Conservation (phyloP, 2,329 filamentous ascomycete genomes). For the Neonectria ditissima region DNA sequence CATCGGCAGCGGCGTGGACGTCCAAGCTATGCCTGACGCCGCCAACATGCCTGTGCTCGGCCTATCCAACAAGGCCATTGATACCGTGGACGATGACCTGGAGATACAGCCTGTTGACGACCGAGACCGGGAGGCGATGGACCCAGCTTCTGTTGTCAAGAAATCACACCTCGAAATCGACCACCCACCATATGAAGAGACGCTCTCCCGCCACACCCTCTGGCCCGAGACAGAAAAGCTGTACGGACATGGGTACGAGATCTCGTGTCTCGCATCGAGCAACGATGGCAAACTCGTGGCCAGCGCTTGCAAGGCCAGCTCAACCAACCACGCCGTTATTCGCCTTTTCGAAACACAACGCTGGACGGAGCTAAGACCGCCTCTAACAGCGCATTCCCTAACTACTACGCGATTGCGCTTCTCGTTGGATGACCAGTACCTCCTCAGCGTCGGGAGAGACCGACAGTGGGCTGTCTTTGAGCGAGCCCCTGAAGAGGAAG, state of each 20-base stretch:
- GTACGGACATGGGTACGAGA: constrained; percentile 97
- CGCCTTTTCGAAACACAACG: constrained; percentile 86
- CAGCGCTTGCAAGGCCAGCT: constrained; percentile 93
- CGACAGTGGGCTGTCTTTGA: constrained; percentile 90
- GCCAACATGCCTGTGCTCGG: constrained; percentile 96
- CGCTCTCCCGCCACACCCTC: constrained; percentile 87
- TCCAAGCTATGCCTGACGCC: constrained; percentile 77
- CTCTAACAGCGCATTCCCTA: constrained; percentile 85
- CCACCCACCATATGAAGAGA: constrained; percentile 89
- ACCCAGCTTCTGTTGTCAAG: constrained; percentile 66
- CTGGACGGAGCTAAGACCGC: constrained; percentile 89
- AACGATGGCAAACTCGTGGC: constrained; percentile 82
- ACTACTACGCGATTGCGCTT: constrained; percentile 89
- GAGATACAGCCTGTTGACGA: constrained; percentile 59
- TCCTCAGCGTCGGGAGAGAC: constrained; percentile 92
- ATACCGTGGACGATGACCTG: constrained; percentile 64
- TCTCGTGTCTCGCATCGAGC: constrained; percentile 85
- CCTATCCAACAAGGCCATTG: constrained; percentile 93
- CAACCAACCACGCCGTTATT: constrained; percentile 93
- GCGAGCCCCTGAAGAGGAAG: constrained; percentile 54
- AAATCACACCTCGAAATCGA: constrained; percentile 73
- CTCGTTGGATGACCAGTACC: constrained; percentile 76
- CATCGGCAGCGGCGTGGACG: constrained; percentile 58
- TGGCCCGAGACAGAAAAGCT: constrained; percentile 98
- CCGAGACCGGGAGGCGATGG: constrained; percentile 65